Percentiles rank a stretch among this genome's conserved stretches.
Evolutionary conservation across 192 early-diverging fungal genomes (phyloP).

Genomic region (Geranomyces variabilis): DNA sequence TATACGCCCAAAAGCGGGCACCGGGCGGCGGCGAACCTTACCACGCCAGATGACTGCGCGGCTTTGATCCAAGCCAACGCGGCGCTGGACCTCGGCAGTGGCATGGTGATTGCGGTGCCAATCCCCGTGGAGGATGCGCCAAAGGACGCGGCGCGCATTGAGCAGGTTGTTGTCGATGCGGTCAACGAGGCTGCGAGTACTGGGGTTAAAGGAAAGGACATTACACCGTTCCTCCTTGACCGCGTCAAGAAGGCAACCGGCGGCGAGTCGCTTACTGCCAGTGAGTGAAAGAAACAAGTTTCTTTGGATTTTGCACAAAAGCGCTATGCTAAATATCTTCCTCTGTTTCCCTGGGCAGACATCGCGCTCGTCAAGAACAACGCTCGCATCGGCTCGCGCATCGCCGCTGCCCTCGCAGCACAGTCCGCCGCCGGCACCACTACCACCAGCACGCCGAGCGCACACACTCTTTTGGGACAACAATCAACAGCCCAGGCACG

Average conservation of each 20-base stretch:
- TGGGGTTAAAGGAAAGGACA: constrained; percentile 81
- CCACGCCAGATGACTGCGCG: constrained; percentile 57
- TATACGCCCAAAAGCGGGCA: constrained; percentile 69
- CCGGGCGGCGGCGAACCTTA: constrained; percentile 58
- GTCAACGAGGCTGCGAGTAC: constrained; percentile 66
- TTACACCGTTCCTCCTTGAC: constrained; percentile 92
- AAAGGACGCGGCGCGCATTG: constrained; percentile 58
- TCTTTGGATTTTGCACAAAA: too few species aligned
- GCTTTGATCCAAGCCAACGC: constrained; percentile 61
- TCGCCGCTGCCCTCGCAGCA: constrained; percentile 63
- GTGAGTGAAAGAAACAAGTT: too few species aligned
- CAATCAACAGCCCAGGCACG: constrained; percentile 29
- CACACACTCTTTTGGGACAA: too few species aligned
- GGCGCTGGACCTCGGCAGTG: constrained; percentile 70
- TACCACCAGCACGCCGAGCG: not conserved
- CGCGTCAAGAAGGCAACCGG: constrained; percentile 81
- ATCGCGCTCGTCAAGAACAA: constrained; percentile 93
- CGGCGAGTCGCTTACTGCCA: constrained; percentile 78
- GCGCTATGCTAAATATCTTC: too few species aligned
- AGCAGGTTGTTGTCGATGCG: constrained; percentile 72
- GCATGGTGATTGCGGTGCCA: constrained; percentile 87
- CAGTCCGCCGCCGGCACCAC: constrained; percentile 18
- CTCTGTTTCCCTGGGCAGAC: constrained; percentile 49
- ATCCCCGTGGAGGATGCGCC: constrained; percentile 74
- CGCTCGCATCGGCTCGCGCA: constrained; percentile 77